Conservation (phyloP, 768 basidiomycete species). For the Phanerodontia chrysosporium region DNA sequence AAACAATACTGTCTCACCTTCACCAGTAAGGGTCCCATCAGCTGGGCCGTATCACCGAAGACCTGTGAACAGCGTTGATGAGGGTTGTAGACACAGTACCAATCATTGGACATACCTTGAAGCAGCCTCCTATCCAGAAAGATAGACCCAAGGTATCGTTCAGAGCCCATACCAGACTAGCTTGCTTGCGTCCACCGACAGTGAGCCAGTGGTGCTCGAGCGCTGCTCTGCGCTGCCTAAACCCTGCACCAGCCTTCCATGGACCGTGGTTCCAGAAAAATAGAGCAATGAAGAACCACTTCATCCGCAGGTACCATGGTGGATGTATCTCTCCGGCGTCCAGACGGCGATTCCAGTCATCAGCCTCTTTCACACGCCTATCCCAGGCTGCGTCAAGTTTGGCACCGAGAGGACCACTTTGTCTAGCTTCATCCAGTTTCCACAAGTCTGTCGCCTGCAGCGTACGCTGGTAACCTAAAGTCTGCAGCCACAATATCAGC, state of each 20-base stretch:
- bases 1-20: conserved; percentile 33
- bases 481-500: no score
- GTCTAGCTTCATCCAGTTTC: conserved; percentile 51
- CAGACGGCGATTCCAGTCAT: conserved; percentile 53
- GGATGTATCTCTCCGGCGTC: conserved; percentile 42
- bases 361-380: conserved; percentile 41
- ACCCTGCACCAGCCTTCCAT: conserved; percentile 11
- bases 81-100: background rate
- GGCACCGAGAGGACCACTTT: conserved; percentile 45
- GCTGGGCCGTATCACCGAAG: conserved; percentile 54
- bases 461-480: conserved; percentile 66
- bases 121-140: conserved; percentile 61
- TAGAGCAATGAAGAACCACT: conserved; percentile 37
- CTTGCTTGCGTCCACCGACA: conserved; percentile 37
- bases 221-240: conserved; percentile 20
- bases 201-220: conserved; percentile 44
- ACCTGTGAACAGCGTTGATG: conserved; percentile 32
- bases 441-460: conserved; percentile 74
- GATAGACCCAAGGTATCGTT: conserved; percentile 54
- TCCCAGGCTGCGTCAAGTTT: conserved; percentile 55
- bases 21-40: conserved; percentile 61
- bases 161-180: conserved; percentile 56
- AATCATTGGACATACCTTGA: conserved; percentile 46
- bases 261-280: background rate
- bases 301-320: conserved; percentile 29